Base-by-base conservation (phyloP, 495 filamentous ascomycete species). In the Neurospora sp. region DNA sequence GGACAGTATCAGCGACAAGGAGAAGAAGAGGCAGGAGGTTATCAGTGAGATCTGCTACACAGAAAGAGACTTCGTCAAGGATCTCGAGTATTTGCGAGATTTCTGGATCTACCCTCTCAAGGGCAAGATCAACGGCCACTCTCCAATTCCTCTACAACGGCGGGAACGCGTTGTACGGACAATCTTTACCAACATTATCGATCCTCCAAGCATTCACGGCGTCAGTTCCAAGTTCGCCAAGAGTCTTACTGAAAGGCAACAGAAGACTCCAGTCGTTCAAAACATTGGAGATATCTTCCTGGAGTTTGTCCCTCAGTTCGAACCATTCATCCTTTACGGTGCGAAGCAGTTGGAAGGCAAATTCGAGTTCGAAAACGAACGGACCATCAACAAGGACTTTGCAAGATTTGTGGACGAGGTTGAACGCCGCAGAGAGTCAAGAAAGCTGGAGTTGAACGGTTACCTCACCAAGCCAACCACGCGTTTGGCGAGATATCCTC, bases 21-120 rank as follows among this genome's bases (percentile, higher is more conserved):
- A 99, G 79, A 96, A 97, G 89, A 98, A 98, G 83, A 89, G 96
- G 10, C 96, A 99, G 78, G 96, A 99, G 79, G 91, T 98, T 72
- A 98, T 99, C 74, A 97, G 95, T 35, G 96, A 99, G 79, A 90
- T 97, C 75, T 97, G 97, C 89, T 99, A 99, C 81, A 99, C 96
- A 0, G 96, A 99, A 81, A 89, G 96, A 45, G 96, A 99, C 82
- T 99, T 99, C 76, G 96, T 99, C 80, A 99, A 99, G 84, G 96
- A 99, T 79, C 85, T 99, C 75, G 96, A 99, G 79, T 99, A 99
- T 78, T 83, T 99, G 39, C 90, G 95, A 73, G 96, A 99, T 83
- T 98, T 98, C 88, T 99, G 96, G 96, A 97, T 98, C 85, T 89
- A 93, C 75, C 96, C 96, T 4, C 82, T 99, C 70, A 90, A 93